Evolutionary conservation across 2,329 filamentous ascomycete genomes (phyloP), one percentile per base, ranked within the genome.

Genomic region (Clarireedia paspali): DNA sequence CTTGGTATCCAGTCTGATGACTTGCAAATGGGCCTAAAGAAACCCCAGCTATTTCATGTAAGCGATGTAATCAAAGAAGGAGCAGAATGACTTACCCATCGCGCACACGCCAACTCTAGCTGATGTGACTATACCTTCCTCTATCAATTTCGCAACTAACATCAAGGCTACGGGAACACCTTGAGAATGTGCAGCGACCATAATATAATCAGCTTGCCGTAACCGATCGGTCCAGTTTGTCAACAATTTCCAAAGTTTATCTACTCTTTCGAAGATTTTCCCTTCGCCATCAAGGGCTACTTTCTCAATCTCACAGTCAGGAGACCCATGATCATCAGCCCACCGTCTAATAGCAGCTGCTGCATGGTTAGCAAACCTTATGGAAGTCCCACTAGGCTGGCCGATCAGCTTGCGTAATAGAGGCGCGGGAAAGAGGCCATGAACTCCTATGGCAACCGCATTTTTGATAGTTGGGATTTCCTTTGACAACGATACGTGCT

Each of bases 151-250:
- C 5, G 91, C 90, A 5, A 97, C 78, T 3, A 99, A 77, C 84
- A 96, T 96, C 58, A 96, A 81, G 5, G 88, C 87, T 0, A 99
- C 94, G 0, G 94, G 94, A 0, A 97, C 94, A 23, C 94, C 94
- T 70, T 99, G 94, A 2, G 90, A 95, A 70, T 99, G 94, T 58
- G 91, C 96, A 2, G 90, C 90, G n/a, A 99, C 75, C 40, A 99
- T 72, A 44, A 99, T 85, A 59, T 97, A 85, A 71, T 99, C 94
- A 0, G 94, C 91, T 53, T 81, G 81, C 51, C 89, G 84, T 34
- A 99, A 87, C 61, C 92, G 86, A 39, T 96, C 90, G 61, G 96
- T 89, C 89, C 91, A 96, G 70, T 96, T 96, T 27, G 96, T 77
- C 55, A 99, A 77, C 9, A 97, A 77, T 71, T 92, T 95, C 94